These are phyloP conservation scores for Thraustotheca clavata DNA, from an alignment of 352 stramenopile species.

Conservation along the genomic window DNA sequence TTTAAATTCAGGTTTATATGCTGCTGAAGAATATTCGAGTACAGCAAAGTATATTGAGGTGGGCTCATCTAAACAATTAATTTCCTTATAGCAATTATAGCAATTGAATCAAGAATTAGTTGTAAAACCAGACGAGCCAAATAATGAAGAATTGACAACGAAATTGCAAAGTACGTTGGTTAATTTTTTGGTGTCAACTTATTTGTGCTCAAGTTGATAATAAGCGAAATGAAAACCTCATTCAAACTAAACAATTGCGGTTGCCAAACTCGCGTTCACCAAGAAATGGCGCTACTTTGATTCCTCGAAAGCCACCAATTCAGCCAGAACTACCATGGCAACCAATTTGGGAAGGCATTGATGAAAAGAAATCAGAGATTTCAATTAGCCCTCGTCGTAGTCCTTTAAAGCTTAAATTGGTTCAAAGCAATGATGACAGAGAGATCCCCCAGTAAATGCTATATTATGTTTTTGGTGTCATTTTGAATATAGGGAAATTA, in stretches of 20 bases:
- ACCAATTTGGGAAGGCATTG: slow-evolving; percentile 7
- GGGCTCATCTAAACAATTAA: neutral
- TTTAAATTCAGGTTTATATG: slow-evolving; percentile 1
- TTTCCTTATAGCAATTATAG: neutral
- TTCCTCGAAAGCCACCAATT: slow-evolving; percentile 4
- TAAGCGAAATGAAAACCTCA: neutral
- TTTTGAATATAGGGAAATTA: too few relatives aligned
- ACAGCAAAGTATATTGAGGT: slow-evolving; percentile 3
- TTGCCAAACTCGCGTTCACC: neutral
- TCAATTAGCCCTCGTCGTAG: too few relatives aligned
- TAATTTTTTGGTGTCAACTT: too few relatives aligned
- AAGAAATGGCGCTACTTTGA: neutral
- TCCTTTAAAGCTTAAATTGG: too few relatives aligned
- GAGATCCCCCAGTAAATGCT: too few relatives aligned
- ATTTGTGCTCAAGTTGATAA: too few relatives aligned
- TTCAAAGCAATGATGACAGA: too few relatives aligned
- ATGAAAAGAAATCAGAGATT: too few relatives aligned
- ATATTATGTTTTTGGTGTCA: too few relatives aligned
- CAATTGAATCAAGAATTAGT: neutral
- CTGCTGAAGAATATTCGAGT: slow-evolving; percentile 4
- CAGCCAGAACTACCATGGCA: slow-evolving; percentile 12
- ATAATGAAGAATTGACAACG: neutral
- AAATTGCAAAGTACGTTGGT: neutral
- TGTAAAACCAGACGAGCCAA: neutral
- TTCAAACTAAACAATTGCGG: neutral